A percentile compares a stretch with the other conserved stretches of the same genome.
Evolutionary conservation across 352 stramenopile species (phyloP).

Genomic region (Globisporangium emineosum): DNA sequence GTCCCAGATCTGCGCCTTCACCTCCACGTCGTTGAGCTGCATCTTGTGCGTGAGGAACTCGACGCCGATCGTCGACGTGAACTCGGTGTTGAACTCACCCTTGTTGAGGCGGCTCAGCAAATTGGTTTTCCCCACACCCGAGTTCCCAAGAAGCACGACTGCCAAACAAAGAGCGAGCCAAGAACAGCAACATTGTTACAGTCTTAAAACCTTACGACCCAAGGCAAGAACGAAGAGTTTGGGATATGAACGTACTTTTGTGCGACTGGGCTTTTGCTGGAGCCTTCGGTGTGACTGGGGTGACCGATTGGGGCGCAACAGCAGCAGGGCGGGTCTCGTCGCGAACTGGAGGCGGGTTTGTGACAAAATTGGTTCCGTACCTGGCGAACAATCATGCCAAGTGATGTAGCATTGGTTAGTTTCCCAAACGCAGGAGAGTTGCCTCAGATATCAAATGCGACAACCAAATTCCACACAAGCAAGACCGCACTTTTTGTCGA

Average conservation of each 20-base stretch:
- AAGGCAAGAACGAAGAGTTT: neutral
- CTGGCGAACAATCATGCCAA: slow-evolving; percentile 23
- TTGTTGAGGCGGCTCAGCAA: slow-evolving; percentile 78
- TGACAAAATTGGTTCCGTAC: slow-evolving; percentile 57
- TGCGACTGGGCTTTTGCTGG: slow-evolving; percentile 47
- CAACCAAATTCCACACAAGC: neutral
- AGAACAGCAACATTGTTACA: neutral
- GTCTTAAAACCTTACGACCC: neutral
- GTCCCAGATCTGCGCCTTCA: slow-evolving; percentile 90
- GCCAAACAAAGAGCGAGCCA: neutral
- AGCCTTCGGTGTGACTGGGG: slow-evolving; percentile 28
- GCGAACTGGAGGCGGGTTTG: slow-evolving; percentile 45
- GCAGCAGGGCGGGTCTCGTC: slow-evolving; percentile 29
- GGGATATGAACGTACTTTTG: slow-evolving; percentile 50
- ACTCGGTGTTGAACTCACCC: slow-evolving; percentile 82
- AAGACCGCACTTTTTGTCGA: slow-evolving; percentile 71
- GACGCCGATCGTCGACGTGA: slow-evolving; percentile 81
- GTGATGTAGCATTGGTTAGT: neutral
- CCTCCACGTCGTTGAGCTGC: slow-evolving; percentile 53
- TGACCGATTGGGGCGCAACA: slow-evolving; percentile 4
- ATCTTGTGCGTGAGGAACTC: slow-evolving; percentile 88
- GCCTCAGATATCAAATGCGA: neutral
- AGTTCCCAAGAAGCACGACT: slow-evolving; percentile 85
- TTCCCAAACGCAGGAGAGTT: neutral
- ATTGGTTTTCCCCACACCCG: slow-evolving; percentile 84